Evolutionary conservation across 164 flowering plant genomes (phyloP), one percentile per base, ranked within the genome.

Genomic region (Chimonanthus praecox): DNA sequence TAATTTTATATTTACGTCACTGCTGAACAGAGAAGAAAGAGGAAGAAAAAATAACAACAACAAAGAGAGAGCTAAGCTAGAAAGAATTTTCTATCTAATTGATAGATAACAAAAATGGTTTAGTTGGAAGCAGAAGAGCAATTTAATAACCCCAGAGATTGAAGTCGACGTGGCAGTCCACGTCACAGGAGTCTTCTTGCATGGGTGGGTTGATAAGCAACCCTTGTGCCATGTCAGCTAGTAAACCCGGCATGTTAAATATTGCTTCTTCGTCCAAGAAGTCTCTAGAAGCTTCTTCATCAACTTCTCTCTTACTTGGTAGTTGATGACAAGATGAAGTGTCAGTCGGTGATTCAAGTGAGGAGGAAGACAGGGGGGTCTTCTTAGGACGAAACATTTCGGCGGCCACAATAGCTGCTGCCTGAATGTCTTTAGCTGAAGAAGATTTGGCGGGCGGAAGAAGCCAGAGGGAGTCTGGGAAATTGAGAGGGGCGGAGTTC

Each of bases 171-270:
- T 76, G 61, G 15, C 18, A 33, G 51, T 75, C 86, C 77, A 74
- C 67, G 63, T 81, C 80, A 64, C 20, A 21, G 43, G 5, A 61
- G 60, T 63, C 64, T 0, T 18, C 72, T 1, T 21, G 68, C 20
- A 69, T 71, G 2, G 72, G 91, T 2, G 92, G 90, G 0, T 87
- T 77, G 69, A 87, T 8, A 77, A 87, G 70, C 87, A 85, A 54
- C 71, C 87, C 90, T 50, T 84, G 82, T 3, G 90, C 90, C 91
- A 89, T 84, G 7, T 82, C 73, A 0, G 74, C 73, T 16, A 87
- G 71, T 74, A 84, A 58, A 49, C 69, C 82, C 54, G 85, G 88
- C 85, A 72, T 72, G 74, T 62, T 63, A n/a, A 72, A 72, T 58
- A 71, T 72, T 4, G 74, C 83, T 47, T 80, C 85, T 21, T 79